A percentile compares a stretch with the other conserved stretches of the same genome.
Evolutionary conservation across 2,329 filamentous ascomycete genomes (phyloP).

Genomic region (Pyrenophora seminiperda): DNA sequence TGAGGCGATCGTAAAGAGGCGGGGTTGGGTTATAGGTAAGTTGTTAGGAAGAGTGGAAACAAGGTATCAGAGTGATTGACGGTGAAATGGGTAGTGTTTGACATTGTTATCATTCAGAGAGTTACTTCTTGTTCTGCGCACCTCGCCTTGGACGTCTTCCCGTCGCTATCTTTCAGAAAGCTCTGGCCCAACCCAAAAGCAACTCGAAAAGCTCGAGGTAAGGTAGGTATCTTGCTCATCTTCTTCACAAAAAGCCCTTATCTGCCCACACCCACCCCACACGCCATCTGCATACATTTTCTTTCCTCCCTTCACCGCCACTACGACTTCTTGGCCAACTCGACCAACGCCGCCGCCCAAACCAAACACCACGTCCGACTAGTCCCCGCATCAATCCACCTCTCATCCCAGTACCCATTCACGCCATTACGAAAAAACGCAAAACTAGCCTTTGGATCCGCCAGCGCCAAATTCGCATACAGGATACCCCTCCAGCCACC

Average conservation of each 20-base stretch:
- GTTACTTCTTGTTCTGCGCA: too few relatives aligned
- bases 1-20: conserved; percentile 17
- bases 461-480: conserved; percentile 78
- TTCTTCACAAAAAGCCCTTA: too few relatives aligned
- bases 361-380: conserved; percentile 42
- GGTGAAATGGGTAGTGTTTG: too few relatives aligned
- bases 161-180: too few relatives aligned
- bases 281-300: background rate
- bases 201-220: too few relatives aligned
- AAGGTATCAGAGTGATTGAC: too few relatives aligned
- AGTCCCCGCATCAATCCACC: conserved; percentile 80
- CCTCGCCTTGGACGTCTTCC: too few relatives aligned
- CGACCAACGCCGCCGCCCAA: conserved; percentile 36
- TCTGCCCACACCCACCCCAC: too few relatives aligned
- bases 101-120: too few relatives aligned
- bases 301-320: background rate
- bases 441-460: conserved; percentile 73
- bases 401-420: conserved; percentile 62
- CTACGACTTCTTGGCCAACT: conserved; percentile 16
- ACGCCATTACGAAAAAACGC: conserved; percentile 71
- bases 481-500: conserved; percentile 83
- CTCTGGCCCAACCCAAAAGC: too few relatives aligned
- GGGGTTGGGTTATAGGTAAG: background rate
- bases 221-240: background rate
- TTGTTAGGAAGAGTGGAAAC: background rate